These are phyloP conservation scores for Albizia julibrissin DNA, from an alignment of 306 rosid species.

Conservation along the genomic window DNA sequence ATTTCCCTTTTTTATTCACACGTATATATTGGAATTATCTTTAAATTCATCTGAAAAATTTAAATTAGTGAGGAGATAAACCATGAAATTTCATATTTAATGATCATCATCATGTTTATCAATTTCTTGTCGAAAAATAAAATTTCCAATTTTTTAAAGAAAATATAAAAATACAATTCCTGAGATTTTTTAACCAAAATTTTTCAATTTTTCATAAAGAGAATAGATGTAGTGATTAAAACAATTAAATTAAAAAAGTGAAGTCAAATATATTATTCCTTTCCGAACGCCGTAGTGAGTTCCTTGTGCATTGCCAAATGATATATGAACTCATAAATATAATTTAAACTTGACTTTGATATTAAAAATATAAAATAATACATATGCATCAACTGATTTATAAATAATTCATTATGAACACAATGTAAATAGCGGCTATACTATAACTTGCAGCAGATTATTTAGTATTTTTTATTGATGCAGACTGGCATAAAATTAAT, in stretches of 20 bases:
- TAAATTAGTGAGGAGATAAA: neutral
- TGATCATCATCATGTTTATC: neutral
- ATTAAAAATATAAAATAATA: neutral
- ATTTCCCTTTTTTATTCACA: too few species aligned
- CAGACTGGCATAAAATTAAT: neutral
- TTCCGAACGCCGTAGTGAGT: neutral
- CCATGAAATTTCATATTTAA: neutral
- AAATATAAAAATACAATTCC: neutral
- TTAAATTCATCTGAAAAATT: neutral
- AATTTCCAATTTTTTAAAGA: neutral
- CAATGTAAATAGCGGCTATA: neutral
- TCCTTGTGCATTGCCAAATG: neutral
- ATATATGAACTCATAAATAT: neutral
- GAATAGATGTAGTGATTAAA: neutral
- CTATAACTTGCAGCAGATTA: neutral
- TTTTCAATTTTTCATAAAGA: neutral
- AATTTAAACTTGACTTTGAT: neutral
- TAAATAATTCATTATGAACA: neutral
- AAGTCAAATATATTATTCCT: neutral
- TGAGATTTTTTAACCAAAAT: neutral
- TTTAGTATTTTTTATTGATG: neutral
- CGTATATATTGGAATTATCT: neutral
- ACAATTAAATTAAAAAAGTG: neutral
- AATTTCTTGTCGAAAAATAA: neutral
- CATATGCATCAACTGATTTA: neutral